Conservation (phyloP, 2,329 filamentous ascomycete species). For the Fusarium mexicanum region DNA sequence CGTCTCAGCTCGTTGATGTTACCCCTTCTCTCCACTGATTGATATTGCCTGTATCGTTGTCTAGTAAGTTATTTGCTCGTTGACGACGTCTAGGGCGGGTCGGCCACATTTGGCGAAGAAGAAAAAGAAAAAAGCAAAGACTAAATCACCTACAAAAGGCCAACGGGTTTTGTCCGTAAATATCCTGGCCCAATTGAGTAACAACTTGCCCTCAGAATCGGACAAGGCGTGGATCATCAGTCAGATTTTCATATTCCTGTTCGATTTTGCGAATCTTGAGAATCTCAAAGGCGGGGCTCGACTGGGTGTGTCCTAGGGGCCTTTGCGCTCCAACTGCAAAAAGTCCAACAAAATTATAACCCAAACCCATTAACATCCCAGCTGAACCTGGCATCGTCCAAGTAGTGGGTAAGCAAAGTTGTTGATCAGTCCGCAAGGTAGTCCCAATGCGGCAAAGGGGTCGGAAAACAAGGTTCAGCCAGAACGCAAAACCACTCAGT, state of each 20-base stretch:
- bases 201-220: neutral
- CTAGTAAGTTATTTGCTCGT: neutral
- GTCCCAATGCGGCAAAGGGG: constrained; percentile 28
- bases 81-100: constrained; percentile 12
- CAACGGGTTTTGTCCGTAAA: constrained; percentile 1
- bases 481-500: constrained; percentile 23
- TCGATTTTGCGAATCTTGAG: constrained; percentile 1
- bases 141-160: constrained; percentile 2
- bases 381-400: constrained; percentile 16
- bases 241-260: neutral
- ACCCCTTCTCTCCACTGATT: constrained; percentile 36
- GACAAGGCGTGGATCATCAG: constrained; percentile 6
- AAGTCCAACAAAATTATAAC: constrained; percentile 20
- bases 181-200: neutral
- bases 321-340: constrained; percentile 7
- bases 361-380: constrained; percentile 23
- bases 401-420: constrained; percentile 26
- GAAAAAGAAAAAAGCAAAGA: constrained; percentile 27
- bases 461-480: constrained; percentile 35
- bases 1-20: constrained; percentile 29
- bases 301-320: neutral
- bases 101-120: constrained; percentile 14
- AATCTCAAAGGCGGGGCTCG: neutral
- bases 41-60: constrained; percentile 2
- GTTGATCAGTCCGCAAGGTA: constrained; percentile 22